Evolutionary conservation across 2,329 filamentous ascomycete genomes (phyloP).

Genomic region (Beauveria bassiana): DNA sequence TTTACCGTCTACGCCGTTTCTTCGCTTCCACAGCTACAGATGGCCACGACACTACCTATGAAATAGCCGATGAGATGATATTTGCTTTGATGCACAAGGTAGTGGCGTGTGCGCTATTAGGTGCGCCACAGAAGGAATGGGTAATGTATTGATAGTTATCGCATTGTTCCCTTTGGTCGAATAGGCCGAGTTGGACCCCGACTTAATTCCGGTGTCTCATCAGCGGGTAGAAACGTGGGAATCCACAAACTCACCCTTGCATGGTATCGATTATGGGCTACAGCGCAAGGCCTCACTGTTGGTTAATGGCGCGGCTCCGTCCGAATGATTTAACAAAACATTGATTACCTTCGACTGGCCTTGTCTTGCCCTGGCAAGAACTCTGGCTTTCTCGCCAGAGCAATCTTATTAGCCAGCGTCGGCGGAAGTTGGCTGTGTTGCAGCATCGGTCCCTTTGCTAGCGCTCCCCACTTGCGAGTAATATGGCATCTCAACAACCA

Average conservation of each 20-base stretch:
- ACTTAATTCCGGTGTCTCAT: not conserved
- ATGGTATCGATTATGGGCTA: too few species aligned
- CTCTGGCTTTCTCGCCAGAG: not conserved
- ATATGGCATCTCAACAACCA: not conserved
- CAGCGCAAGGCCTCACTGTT: not conserved
- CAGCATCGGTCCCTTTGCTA: not conserved
- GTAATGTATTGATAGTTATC: too few species aligned
- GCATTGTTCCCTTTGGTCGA: too few species aligned
- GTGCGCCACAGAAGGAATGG: too few species aligned
- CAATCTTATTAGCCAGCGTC: not conserved
- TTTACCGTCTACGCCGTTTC: too few species aligned
- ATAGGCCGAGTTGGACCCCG: not conserved
- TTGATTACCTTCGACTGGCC: too few species aligned
- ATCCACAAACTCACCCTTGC: not conserved
- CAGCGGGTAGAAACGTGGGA: not conserved
- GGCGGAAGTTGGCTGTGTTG: not conserved
- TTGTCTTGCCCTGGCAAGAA: not conserved
- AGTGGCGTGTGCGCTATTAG: too few species aligned
- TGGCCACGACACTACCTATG: too few species aligned
- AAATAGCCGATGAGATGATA: too few species aligned
- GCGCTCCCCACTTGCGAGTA: conserved; percentile 9
- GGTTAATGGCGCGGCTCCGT: not conserved
- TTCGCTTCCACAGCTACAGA: too few species aligned
- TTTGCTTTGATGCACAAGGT: too few species aligned
- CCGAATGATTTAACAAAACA: too few species aligned